Percentiles rank a stretch among this genome's conserved stretches.
phyloP scores from a whole-genome alignment of 2,329 filamentous ascomycete genomes.

The Claviceps quebecensis region DNA sequence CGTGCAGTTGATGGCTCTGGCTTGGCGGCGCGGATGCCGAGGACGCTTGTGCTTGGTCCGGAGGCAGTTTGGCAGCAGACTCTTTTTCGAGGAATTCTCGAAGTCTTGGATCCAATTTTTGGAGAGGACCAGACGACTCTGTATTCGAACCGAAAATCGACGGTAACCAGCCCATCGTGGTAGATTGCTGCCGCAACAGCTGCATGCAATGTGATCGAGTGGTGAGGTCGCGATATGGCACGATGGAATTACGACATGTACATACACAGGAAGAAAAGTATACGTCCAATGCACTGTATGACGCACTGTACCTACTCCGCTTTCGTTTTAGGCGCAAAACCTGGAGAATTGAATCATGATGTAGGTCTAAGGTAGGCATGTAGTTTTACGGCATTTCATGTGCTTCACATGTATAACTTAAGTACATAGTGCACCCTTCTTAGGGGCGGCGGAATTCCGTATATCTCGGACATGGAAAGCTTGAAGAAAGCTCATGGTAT shows the following conservation, averaged over 20 bases:
- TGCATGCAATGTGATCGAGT: background rate
- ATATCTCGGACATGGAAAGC: no score
- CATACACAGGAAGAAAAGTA: background rate
- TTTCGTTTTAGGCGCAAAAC: background rate
- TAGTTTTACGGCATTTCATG: no score
- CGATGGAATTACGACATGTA: no score
- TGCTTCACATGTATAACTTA: no score
- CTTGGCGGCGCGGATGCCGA: conserved; percentile 5
- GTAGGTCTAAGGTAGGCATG: no score
- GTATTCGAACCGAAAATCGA: conserved; percentile 35
- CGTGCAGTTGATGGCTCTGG: conserved; percentile 5
- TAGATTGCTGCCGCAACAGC: background rate
- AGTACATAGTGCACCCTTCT: no score
- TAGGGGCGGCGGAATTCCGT: no score
- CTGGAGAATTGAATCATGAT: background rate
- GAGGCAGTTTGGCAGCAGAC: conserved; percentile 55
- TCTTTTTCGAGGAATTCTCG: conserved; percentile 76
- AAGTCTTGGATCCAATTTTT: conserved; percentile 67
- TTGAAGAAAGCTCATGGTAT: no score
- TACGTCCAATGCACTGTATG: background rate
- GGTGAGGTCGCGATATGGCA: no score
- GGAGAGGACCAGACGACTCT: conserved; percentile 42
- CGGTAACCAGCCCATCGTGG: conserved; percentile 43
- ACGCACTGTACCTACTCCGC: background rate
- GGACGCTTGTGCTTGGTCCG: conserved; percentile 13